Evolutionary conservation across 306 rosid genomes (phyloP).

Genomic region (Alnus glutinosa): DNA sequence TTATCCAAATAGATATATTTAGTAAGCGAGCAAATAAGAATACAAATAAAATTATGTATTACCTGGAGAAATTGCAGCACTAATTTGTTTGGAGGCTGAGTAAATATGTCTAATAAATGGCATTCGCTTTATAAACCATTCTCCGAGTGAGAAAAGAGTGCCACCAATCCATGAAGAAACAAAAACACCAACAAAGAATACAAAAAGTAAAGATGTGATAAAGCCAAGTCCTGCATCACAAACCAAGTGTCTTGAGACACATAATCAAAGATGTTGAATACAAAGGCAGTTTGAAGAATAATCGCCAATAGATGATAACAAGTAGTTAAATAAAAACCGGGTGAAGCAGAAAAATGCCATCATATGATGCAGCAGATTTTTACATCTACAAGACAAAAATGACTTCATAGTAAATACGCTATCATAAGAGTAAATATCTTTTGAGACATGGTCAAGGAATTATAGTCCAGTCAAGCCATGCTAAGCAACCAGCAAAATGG

Average conservation of each 20-base stretch:
- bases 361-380: background rate
- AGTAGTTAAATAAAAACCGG: background rate
- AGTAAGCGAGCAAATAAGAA: conserved; percentile 16
- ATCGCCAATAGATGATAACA: background rate
- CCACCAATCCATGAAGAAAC: conserved; percentile 95
- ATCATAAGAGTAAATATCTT: background rate
- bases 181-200: conserved; percentile 81
- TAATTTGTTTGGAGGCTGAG: conserved; percentile 92
- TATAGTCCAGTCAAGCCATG: background rate
- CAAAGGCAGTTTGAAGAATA: conserved; percentile 5
- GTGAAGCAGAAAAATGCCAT: background rate
- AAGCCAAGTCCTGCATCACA: conserved; percentile 89
- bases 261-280: conserved; percentile 14
- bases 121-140: conserved; percentile 89
- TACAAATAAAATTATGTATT: conserved; percentile 15
- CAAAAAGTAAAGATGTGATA: conserved; percentile 75
- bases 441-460: background rate
- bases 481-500: background rate
- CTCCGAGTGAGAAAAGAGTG: conserved; percentile 80
- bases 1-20: conserved; percentile 9
- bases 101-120: conserved; percentile 87
- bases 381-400: background rate
- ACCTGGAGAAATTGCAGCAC: conserved; percentile 93
- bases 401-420: background rate
- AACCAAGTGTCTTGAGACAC: conserved; percentile 31